phyloP scores from a whole-genome alignment of 1,139 yeast species.

The Protomyces lactucae-debilis region DNA sequence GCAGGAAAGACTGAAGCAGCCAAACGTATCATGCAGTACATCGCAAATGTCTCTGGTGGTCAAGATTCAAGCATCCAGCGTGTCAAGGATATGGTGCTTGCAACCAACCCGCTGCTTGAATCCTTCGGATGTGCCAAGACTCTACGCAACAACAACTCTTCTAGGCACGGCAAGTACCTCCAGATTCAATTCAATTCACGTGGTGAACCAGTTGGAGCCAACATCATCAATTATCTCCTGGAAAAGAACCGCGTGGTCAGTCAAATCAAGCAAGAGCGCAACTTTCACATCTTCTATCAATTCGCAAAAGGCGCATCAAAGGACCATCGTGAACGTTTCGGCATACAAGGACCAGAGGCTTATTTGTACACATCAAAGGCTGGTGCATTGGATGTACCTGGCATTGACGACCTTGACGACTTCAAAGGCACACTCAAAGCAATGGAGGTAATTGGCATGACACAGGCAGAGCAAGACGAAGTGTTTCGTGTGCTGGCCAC shows the following conservation, averaged over 20 bases:
- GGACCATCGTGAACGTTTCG: constrained; percentile 72
- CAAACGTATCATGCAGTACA: constrained; percentile 95
- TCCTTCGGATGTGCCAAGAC: constrained; percentile 99
- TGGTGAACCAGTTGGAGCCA: constrained; percentile 90
- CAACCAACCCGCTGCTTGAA: constrained; percentile 93
- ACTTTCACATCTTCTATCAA: constrained; percentile 95
- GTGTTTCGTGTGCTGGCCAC: constrained; percentile 81
- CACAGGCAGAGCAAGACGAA: constrained; percentile 78
- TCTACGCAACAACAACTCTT: constrained; percentile 88
- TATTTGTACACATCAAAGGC: constrained; percentile 84
- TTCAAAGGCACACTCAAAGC: constrained; percentile 77
- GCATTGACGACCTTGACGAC: constrained; percentile 77
- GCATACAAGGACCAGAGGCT: constrained; percentile 90
- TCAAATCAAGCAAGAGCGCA: constrained; percentile 86
- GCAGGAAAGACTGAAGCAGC: constrained; percentile 99
- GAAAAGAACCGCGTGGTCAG: constrained; percentile 96
- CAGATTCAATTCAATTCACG: constrained; percentile 80
- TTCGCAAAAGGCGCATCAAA: constrained; percentile 88
- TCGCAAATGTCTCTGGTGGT: constrained; percentile 72
- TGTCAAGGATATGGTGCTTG: constrained; percentile 95
- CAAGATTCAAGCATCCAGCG: constrained; percentile 60
- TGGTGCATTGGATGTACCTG: constrained; percentile 77
- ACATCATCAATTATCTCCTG: constrained; percentile 86
- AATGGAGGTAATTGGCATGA: constrained; percentile 80
- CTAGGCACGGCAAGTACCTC: constrained; percentile 94